A percentile compares a stretch with the other conserved stretches of the same genome.
Evolutionary conservation across 2,329 filamentous ascomycete genomes (phyloP).

Genomic region (Exophiala oligosperma): DNA sequence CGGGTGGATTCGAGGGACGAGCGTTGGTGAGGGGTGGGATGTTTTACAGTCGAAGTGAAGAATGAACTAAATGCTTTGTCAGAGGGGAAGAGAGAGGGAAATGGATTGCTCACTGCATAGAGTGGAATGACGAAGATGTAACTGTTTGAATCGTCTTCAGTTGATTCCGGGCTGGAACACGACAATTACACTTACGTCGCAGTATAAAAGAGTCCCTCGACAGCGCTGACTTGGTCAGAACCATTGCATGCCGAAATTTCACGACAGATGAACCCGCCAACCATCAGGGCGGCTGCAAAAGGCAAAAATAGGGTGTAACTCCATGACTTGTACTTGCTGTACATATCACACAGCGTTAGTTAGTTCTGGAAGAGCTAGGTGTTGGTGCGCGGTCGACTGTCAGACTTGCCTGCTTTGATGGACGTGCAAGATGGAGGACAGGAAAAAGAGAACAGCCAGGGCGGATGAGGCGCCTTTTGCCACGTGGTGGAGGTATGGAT

Average conservation of each 20-base stretch:
- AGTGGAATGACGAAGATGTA: slow-evolving; percentile 9
- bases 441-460: slow-evolving; percentile 2
- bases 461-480: slow-evolving; percentile 3
- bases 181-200: slow-evolving; percentile 14
- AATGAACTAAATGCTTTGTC: background rate
- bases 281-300: slow-evolving; percentile 18
- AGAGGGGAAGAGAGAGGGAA: background rate
- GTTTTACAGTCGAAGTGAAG: no score
- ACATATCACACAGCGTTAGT: background rate
- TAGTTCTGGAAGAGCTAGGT: no score
- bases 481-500: background rate
- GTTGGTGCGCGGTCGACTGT: background rate
- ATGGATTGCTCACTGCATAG: slow-evolving; percentile 1
- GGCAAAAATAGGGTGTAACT: slow-evolving; percentile 16
- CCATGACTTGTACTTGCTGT: slow-evolving; percentile 18
- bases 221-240: slow-evolving; percentile 8
- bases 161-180: background rate
- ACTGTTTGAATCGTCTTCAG: background rate
- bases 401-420: slow-evolving; percentile 4
- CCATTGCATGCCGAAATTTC: slow-evolving; percentile 14
- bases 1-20: background rate
- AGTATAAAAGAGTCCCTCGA: slow-evolving; percentile 22
- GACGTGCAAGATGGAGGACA: background rate
- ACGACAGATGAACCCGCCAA: slow-evolving; percentile 23
- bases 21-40: background rate